These are phyloP conservation scores for Penicillium bialowiezense DNA, from an alignment of 495 filamentous ascomycete species.

Conservation along the genomic window DNA sequence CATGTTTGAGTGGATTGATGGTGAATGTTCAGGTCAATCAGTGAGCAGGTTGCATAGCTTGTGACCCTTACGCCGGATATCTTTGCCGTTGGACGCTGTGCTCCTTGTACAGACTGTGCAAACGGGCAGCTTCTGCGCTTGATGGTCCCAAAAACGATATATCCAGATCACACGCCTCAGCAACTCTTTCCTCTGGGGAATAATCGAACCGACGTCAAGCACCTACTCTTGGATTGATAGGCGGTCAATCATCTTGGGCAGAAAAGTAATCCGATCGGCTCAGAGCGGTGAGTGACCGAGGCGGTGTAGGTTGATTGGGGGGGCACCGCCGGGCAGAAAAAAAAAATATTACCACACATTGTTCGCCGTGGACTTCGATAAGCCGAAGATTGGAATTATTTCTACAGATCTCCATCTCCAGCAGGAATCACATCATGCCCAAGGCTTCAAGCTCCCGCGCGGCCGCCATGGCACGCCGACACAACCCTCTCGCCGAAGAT, in stretches of 20 bases:
- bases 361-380: conserved; percentile 17
- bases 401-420: neutral
- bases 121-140: too few species aligned
- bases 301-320: conserved; percentile 19
- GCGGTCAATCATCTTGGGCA: conserved; percentile 9
- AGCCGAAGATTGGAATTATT: conserved; percentile 1
- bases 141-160: too few species aligned
- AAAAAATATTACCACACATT: conserved; percentile 38
- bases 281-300: neutral
- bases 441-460: conserved; percentile 42
- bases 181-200: too few species aligned
- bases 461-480: conserved; percentile 46
- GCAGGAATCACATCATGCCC: conserved; percentile 32
- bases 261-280: conserved; percentile 11
- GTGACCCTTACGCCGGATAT: neutral
- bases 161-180: too few species aligned
- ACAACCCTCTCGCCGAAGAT: conserved; percentile 74
- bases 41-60: neutral
- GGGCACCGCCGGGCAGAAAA: conserved; percentile 31
- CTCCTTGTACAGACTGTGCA: too few species aligned
- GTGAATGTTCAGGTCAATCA: neutral
- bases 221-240: neutral
- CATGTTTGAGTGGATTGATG: conserved; percentile 18
- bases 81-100: neutral
- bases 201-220: too few species aligned